These are phyloP conservation scores for Perkinsus chesapeaki DNA, from an alignment of 169 alveolate genomes.

Conservation along the genomic window DNA sequence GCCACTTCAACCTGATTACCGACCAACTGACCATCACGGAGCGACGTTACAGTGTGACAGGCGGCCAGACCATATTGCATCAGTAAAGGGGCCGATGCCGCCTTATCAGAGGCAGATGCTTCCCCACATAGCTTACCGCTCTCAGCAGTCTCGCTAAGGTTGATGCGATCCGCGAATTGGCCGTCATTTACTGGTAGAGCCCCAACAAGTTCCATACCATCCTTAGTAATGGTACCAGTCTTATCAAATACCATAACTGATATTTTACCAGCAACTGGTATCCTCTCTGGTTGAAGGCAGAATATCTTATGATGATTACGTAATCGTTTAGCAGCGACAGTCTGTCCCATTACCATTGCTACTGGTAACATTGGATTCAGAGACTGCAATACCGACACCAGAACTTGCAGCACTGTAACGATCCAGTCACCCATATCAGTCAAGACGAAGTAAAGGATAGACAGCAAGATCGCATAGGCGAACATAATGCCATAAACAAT, in stretches of 20 bases:
- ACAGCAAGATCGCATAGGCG: background rate
- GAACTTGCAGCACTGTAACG: background rate
- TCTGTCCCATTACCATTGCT: background rate
- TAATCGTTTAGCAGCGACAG: background rate
- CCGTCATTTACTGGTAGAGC: background rate
- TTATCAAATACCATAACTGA: slow-evolving; percentile 65
- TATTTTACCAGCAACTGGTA: slow-evolving; percentile 56
- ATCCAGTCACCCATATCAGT: background rate
- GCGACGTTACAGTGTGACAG: background rate
- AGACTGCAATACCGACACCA: background rate
- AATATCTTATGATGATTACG: background rate
- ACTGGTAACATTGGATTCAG: background rate
- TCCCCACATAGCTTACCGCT: background rate
- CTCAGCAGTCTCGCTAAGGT: background rate
- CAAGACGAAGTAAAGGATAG: background rate
- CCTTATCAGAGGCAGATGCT: background rate
- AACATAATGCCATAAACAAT: background rate
- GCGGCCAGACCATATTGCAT: background rate
- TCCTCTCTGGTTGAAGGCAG: background rate
- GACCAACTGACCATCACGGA: background rate
- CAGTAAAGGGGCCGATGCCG: slow-evolving; percentile 8
- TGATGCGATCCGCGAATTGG: background rate
- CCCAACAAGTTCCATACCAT: slow-evolving; percentile 42
- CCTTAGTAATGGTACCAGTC: slow-evolving; percentile 80
- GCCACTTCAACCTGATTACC: slow-evolving; percentile 23